These are phyloP conservation scores for Rosa multiflora DNA, from an alignment of 306 rosid genomes.

Conservation along the genomic window DNA sequence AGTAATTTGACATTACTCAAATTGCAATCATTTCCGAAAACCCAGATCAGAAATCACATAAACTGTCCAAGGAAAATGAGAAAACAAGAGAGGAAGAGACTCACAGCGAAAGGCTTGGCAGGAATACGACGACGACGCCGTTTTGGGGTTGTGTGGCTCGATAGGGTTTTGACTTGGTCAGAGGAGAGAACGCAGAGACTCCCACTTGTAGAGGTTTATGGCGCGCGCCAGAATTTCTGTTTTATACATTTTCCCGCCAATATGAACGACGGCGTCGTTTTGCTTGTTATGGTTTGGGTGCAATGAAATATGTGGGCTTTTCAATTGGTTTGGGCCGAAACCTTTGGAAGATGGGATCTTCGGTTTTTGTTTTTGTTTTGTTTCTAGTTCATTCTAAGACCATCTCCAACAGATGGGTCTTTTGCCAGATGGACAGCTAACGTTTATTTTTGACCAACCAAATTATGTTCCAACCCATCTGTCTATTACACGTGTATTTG, in stretches of 20 bases:
- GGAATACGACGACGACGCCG: neutral
- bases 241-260: slow-evolving; percentile 12
- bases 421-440: neutral
- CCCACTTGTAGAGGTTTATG: neutral
- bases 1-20: neutral
- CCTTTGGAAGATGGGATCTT: too few relatives aligned
- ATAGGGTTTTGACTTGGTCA: slow-evolving; percentile 6
- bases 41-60: neutral
- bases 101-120: neutral
- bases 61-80: neutral
- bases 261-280: neutral
- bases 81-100: neutral
- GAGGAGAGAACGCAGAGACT: neutral
- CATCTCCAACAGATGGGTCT: too few relatives aligned
- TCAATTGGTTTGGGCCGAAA: too few relatives aligned
- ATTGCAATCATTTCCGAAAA: neutral
- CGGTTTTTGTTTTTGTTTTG: too few relatives aligned
- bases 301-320: too few relatives aligned
- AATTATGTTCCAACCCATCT: too few relatives aligned
- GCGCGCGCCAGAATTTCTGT: neutral
- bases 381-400: too few relatives aligned
- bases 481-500: too few relatives aligned
- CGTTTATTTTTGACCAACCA: too few relatives aligned
- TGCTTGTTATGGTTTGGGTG: too few relatives aligned
- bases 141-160: neutral